phyloP scores from a whole-genome alignment of 2,329 filamentous ascomycete species.

The Chaetomium strumarium region DNA sequence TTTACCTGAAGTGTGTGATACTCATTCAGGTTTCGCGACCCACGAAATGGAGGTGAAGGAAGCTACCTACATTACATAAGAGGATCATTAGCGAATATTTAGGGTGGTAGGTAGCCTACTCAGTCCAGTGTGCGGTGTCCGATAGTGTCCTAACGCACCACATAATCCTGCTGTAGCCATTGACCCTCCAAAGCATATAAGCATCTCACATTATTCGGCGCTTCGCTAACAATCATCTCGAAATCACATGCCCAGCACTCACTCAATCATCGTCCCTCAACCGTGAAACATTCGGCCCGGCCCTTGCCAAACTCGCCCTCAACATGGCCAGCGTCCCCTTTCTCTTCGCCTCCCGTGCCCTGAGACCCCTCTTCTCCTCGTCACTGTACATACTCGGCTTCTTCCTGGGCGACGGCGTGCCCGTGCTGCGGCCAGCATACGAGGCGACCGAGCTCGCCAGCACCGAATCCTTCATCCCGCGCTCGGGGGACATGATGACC shows the following conservation, averaged over 20 bases:
- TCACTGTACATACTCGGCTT: slow-evolving; percentile 57
- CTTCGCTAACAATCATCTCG: no score
- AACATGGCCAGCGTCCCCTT: slow-evolving; percentile 49
- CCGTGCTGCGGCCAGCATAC: slow-evolving; percentile 20
- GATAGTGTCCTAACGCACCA: no score
- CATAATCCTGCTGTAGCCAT: no score
- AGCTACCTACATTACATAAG: no score
- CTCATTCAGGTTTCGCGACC: no score
- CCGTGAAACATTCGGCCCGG: slow-evolving; percentile 44
- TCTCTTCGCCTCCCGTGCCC: slow-evolving; percentile 47
- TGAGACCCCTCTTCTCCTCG: slow-evolving; percentile 52
- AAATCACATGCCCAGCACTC: not conserved
- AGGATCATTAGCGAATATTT: no score
- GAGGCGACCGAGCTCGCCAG: slow-evolving; percentile 39
- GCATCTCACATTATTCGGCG: no score
- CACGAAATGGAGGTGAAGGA: no score
- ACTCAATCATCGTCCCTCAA: slow-evolving; percentile 26
- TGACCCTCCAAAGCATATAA: no score
- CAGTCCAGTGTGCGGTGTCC: no score
- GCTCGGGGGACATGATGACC: slow-evolving; percentile 30
- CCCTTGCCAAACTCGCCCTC: slow-evolving; percentile 42
- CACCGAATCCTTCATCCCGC: slow-evolving; percentile 27
- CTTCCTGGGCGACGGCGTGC: slow-evolving; percentile 43
- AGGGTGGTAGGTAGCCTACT: no score
- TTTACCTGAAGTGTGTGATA: no score